A percentile compares a stretch with the other conserved stretches of the same genome.
phyloP scores from a whole-genome alignment of 192 early-diverging fungal genomes.

The Dissophora ornata region DNA sequence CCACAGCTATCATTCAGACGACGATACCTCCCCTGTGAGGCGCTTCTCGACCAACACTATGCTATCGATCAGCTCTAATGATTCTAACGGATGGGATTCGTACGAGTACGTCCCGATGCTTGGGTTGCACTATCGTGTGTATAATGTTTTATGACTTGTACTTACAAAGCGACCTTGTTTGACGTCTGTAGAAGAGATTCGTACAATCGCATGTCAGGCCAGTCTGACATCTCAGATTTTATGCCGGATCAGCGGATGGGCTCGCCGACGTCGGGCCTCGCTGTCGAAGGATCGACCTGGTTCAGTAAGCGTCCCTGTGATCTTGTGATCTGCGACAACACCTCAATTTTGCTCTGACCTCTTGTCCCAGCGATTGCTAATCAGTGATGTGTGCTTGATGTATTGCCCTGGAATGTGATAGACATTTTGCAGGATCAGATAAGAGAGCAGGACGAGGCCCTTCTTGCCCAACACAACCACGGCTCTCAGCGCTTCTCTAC shows the following conservation, averaged over 20 bases:
- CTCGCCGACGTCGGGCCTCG: slow-evolving; percentile 8
- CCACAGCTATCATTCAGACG: slow-evolving; percentile 36
- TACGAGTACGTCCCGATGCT: slow-evolving; percentile 32
- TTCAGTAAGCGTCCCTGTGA: slow-evolving; percentile 17
- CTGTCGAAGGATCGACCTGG: slow-evolving; percentile 35
- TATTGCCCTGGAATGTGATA: not conserved
- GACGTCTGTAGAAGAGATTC: slow-evolving; percentile 18
- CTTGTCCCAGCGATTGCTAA: too few relatives aligned
- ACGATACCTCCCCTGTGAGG: slow-evolving; percentile 28
- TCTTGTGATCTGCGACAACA: not conserved
- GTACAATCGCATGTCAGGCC: slow-evolving; percentile 13
- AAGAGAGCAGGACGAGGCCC: slow-evolving; percentile 26
- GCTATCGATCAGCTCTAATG: slow-evolving; percentile 42
- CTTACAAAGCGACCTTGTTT: too few relatives aligned
- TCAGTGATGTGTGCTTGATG: not conserved
- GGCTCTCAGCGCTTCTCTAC: not conserved
- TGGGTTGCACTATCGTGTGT: not conserved
- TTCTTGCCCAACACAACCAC: not conserved
- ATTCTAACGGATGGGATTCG: slow-evolving; percentile 34
- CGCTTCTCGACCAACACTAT: slow-evolving; percentile 29
- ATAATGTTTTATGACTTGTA: slow-evolving; percentile 3
- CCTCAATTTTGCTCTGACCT: not conserved
- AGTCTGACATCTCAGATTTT: slow-evolving; percentile 29
- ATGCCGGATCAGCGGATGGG: slow-evolving; percentile 7
- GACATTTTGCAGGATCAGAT: slow-evolving; percentile 42